phyloP scores from a whole-genome alignment of 2,329 filamentous ascomycete genomes.

The Penicillium sp. region DNA sequence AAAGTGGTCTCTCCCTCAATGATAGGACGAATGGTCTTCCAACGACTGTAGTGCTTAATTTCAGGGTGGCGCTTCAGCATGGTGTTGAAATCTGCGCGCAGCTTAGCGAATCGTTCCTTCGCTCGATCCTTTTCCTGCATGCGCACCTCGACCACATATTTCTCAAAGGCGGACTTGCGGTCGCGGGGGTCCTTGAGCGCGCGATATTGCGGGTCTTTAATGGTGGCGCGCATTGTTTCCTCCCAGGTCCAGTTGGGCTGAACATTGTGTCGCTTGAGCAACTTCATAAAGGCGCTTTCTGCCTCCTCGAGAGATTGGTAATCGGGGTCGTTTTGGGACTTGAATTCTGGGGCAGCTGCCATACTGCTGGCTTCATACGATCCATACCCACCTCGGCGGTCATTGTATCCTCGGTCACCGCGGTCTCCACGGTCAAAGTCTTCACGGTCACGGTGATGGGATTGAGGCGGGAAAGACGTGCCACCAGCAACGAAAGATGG shows the following conservation, averaged over 20 bases:
- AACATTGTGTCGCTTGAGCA: slow-evolving; percentile 80
- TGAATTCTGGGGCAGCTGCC: slow-evolving; percentile 37
- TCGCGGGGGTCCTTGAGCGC: slow-evolving; percentile 91
- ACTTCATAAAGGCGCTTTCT: slow-evolving; percentile 88
- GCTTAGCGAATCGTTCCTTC: slow-evolving; percentile 87
- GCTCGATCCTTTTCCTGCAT: slow-evolving; percentile 92
- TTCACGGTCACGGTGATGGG: slow-evolving; percentile 50
- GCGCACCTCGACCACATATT: slow-evolving; percentile 87
- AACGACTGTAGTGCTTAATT: slow-evolving; percentile 94
- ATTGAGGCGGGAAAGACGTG: slow-evolving; percentile 44
- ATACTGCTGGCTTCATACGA: slow-evolving; percentile 44
- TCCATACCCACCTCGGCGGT: slow-evolving; percentile 51
- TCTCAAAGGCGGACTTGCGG: slow-evolving; percentile 87
- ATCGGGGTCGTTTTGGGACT: slow-evolving; percentile 66
- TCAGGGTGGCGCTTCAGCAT: slow-evolving; percentile 97
- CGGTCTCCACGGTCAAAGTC: slow-evolving; percentile 46
- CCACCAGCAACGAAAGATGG: slow-evolving; percentile 63
- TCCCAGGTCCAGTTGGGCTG: slow-evolving; percentile 93
- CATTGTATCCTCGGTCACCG: slow-evolving; percentile 28
- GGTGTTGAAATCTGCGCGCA: slow-evolving; percentile 88
- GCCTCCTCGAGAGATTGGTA: slow-evolving; percentile 82
- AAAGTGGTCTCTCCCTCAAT: slow-evolving; percentile 96
- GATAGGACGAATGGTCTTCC: slow-evolving; percentile 93
- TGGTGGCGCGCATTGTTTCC: slow-evolving; percentile 79
- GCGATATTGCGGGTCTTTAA: slow-evolving; percentile 89